Evolutionary conservation across 495 filamentous ascomycete genomes (phyloP), one percentile per base, ranked within the genome.

Genomic region (Mytilinidion resinicola): DNA sequence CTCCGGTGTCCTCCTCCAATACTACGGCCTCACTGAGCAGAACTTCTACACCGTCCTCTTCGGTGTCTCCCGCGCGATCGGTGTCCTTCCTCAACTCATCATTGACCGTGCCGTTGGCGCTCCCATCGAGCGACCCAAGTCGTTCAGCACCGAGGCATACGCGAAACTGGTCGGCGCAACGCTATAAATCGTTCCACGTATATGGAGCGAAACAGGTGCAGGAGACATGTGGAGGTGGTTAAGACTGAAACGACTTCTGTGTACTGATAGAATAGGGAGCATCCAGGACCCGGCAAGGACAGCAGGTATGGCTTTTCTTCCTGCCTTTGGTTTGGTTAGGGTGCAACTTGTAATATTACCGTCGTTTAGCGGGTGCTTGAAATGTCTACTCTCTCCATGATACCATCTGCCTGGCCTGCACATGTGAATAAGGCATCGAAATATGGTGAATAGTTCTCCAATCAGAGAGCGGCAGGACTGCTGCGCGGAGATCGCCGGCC

Each of bases 11-110:
- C 89, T 98, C 63, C 88, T 98, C 55, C 95, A 98, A 80, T 96
- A 98, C 83, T 98, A 98, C 76, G 93, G 93, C 67, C 80, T 98
- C 74, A 97, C 88, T 59, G 92, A 98, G 82, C 86, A 93, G 73
- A 96, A 86, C 86, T 98, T 93, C 85, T 98, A 98, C 85, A 98
- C 93, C 57, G 93, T 98, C 54, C 86, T 97, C 68, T 98, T 98
- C 77, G 93, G 93, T 82, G 95, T 98, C 19, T 96, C 91, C 62
- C 87, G 93, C 73, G 93, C 95, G 64, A 86, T 98, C 66, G 93
- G 93, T 85, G 93, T 97, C 60, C 85, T 97, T 58, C 95, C 93
- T 59, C 93, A 98, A 82, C 82, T 98, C 70, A 98, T 98, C 83
- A 96, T 97, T 72, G 93, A 98, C 83, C 95, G 93, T 74, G 93